Conservation (phyloP, 192 early-diverging fungal genomes). For the Backusella sp. region DNA sequence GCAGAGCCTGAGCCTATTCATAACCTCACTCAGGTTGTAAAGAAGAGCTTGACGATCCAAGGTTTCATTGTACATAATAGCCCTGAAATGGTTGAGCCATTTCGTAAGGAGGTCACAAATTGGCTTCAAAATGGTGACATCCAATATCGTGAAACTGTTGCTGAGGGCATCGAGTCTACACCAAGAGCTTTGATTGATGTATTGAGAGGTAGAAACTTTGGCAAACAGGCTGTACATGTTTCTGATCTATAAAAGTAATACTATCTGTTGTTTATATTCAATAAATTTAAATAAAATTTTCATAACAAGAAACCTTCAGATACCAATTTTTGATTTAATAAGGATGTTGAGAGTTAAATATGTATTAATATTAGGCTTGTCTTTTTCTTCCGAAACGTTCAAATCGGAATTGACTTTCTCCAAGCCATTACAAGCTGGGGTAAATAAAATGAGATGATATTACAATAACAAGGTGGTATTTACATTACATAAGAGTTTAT, state of each 20-base stretch:
- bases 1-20: conserved; percentile 47
- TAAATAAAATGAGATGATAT: too few species aligned
- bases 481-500: background rate
- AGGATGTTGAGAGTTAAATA: too few species aligned
- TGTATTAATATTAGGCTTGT: too few species aligned
- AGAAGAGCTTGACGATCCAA: conserved; percentile 56
- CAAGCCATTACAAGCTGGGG: too few species aligned
- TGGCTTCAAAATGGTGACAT: conserved; percentile 63
- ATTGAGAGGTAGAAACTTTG: conserved; percentile 68
- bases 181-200: conserved; percentile 60
- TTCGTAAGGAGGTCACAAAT: conserved; percentile 54
- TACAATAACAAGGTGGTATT: background rate
- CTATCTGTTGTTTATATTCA: background rate
- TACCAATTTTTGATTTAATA: too few species aligned
- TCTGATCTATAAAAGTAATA: conserved; percentile 37
- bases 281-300: background rate
- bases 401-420: too few species aligned
- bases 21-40: conserved; percentile 56
- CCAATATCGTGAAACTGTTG: conserved; percentile 53
- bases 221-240: conserved; percentile 62
- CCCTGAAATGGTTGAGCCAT: conserved; percentile 45
- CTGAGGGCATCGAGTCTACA: conserved; percentile 65
- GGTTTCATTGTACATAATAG: conserved; percentile 67
- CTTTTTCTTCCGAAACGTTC: too few species aligned
- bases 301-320: too few species aligned